phyloP scores from a whole-genome alignment of 306 rosid species.

The Cotoneaster glaucophyllus region DNA sequence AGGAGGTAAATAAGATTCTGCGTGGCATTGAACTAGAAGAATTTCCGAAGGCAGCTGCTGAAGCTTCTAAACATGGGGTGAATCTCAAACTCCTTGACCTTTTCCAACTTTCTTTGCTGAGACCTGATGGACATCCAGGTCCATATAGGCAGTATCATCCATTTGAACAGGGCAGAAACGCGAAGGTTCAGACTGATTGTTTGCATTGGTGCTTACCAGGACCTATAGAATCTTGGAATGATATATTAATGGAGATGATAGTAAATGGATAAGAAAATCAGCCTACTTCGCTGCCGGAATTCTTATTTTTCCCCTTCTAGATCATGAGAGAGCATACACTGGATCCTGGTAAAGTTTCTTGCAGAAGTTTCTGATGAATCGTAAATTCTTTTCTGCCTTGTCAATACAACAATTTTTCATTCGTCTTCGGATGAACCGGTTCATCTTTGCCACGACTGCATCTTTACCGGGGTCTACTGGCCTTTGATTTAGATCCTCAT shows the following conservation, averaged over 20 bases:
- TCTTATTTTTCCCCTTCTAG: neutral
- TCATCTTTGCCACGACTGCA: neutral
- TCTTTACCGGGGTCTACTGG: slow-evolving; percentile 4
- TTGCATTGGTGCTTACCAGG: slow-evolving; percentile 99
- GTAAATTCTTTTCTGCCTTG: slow-evolving; percentile 2
- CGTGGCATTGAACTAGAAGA: slow-evolving; percentile 67
- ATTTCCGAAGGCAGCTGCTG: slow-evolving; percentile 37
- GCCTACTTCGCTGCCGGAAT: slow-evolving; percentile 7
- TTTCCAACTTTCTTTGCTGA: slow-evolving; percentile 52
- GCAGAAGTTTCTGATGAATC: slow-evolving; percentile 21
- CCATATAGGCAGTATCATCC: slow-evolving; percentile 74
- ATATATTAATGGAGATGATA: slow-evolving; percentile 76
- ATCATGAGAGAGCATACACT: neutral
- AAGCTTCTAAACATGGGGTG: slow-evolving; percentile 55
- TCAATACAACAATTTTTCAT: slow-evolving; percentile 13
- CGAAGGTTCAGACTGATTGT: slow-evolving; percentile 73
- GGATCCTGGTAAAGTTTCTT: slow-evolving; percentile 12
- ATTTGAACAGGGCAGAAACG: slow-evolving; percentile 44
- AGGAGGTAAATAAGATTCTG: slow-evolving; percentile 43
- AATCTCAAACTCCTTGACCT: slow-evolving; percentile 67
- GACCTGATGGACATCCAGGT: slow-evolving; percentile 99
- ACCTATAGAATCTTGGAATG: slow-evolving; percentile 92
- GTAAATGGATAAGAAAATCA: slow-evolving; percentile 36
- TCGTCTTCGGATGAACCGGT: neutral
- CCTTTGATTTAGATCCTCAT: neutral